These are phyloP conservation scores for Corymbia calophylla DNA, from an alignment of 441 rosid species.

Conservation along the genomic window DNA sequence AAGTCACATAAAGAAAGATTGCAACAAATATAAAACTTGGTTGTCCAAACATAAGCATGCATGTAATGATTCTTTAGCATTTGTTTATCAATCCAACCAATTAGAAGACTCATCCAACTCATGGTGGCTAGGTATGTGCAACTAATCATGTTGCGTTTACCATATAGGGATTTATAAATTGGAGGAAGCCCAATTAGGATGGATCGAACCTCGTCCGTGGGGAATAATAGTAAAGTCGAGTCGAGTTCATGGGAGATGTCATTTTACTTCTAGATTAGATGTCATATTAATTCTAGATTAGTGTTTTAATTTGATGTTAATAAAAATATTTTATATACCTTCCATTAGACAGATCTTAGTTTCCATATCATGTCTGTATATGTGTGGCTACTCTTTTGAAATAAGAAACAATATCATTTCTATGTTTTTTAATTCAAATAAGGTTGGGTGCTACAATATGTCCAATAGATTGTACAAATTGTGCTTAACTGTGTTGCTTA, in stretches of 20 bases:
- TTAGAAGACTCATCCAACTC: not conserved
- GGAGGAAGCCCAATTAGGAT: not conserved
- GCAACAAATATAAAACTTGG: not conserved
- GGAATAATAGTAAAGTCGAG: fast-evolving
- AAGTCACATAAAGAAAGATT: not conserved
- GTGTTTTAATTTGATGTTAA: not conserved
- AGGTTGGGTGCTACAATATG: not conserved
- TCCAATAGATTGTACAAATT: not conserved
- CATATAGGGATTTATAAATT: not conserved
- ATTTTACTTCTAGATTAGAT: no score
- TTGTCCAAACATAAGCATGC: no score
- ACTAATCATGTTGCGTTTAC: fast-evolving
- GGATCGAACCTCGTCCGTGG: fast-evolving
- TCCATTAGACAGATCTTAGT: fast-evolving
- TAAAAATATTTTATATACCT: no score
- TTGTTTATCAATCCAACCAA: not conserved
- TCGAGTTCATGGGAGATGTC: not conserved
- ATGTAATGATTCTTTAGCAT: no score
- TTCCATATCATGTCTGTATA: not conserved
- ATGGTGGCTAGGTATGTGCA: not conserved
- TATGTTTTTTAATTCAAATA: not conserved
- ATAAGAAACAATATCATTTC: not conserved
- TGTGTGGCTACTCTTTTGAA: not conserved
- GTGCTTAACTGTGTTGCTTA: fast-evolving
- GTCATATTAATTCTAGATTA: no score